These are phyloP conservation scores for Solanum hybrid DNA, from an alignment of 305 asterid species.

Conservation along the genomic window DNA sequence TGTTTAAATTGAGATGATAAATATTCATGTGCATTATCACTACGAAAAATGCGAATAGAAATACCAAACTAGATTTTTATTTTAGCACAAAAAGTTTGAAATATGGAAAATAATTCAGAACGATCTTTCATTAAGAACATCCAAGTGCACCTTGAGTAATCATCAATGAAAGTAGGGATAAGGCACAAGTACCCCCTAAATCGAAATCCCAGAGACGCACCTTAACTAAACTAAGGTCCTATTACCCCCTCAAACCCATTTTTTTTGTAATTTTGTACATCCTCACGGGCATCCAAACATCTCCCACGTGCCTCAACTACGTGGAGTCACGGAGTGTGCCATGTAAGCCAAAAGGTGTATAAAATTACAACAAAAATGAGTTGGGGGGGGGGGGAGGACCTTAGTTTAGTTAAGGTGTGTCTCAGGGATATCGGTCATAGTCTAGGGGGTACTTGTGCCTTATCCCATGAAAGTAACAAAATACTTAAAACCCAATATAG, in stretches of 20 bases:
- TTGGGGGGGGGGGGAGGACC: neutral
- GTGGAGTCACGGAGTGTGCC: neutral
- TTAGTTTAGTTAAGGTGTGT: neutral
- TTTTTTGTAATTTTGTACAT: neutral
- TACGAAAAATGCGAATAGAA: neutral
- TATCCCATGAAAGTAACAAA: neutral
- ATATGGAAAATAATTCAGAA: neutral
- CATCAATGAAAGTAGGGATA: neutral
- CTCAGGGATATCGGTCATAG: neutral
- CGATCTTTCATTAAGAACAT: neutral
- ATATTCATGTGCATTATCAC: neutral
- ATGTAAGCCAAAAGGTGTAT: neutral
- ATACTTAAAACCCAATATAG: neutral
- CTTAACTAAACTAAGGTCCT: neutral
- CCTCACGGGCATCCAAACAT: neutral
- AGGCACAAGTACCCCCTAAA: neutral
- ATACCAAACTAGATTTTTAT: neutral
- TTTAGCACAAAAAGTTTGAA: neutral
- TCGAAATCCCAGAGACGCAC: neutral
- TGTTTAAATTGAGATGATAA: neutral
- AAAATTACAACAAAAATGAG: neutral
- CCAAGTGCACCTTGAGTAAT: neutral
- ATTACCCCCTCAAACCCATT: neutral
- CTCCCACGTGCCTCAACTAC: neutral
- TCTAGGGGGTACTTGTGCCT: neutral